These are phyloP conservation scores for Populus alba DNA, from an alignment of 345 rosid species.

Conservation along the genomic window DNA sequence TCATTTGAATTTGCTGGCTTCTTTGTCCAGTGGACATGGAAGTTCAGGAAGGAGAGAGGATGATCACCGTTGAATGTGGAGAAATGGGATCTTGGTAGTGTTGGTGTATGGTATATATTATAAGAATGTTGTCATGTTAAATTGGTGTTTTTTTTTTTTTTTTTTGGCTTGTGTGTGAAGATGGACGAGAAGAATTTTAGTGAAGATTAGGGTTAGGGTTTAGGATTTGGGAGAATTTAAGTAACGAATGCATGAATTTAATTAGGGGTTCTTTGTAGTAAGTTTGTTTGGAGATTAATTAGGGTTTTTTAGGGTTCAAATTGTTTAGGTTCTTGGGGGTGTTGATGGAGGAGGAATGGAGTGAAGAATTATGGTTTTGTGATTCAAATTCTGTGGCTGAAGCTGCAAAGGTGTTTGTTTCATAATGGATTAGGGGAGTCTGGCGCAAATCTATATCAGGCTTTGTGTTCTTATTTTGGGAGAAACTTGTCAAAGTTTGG, in stretches of 20 bases:
- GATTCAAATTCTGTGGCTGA: constrained; percentile 1
- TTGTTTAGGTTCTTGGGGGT: constrained; percentile 25
- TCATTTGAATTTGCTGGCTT: constrained; percentile 33
- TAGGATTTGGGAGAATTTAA: constrained; percentile 17
- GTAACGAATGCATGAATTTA: constrained; percentile 24
- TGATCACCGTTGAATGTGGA: constrained; percentile 19
- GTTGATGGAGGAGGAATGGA: constrained; percentile 13
- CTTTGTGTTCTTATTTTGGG: background rate
- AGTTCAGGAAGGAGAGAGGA: constrained; percentile 35
- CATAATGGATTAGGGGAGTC: background rate
- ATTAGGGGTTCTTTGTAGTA: constrained; percentile 28
- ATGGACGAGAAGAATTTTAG: constrained; percentile 27
- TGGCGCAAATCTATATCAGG: background rate
- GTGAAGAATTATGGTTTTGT: constrained; percentile 12
- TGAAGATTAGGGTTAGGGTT: constrained; percentile 36
- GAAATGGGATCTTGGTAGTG: constrained; percentile 8
- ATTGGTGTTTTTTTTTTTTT: constrained; percentile 25
- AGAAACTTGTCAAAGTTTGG: constrained; percentile 4
- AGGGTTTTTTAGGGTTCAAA: constrained; percentile 29
- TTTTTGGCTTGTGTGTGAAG: constrained; percentile 42
- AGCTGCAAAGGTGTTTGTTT: constrained; percentile 4
- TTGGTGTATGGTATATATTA: constrained; percentile 17
- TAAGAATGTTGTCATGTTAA: constrained; percentile 17
- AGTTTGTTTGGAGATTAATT: constrained; percentile 33
- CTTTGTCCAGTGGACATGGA: constrained; percentile 30